Evolutionary conservation across 768 basidiomycete species (phyloP), one percentile per base, ranked within the genome.

Genomic region (Auriscalpium orientale): DNA sequence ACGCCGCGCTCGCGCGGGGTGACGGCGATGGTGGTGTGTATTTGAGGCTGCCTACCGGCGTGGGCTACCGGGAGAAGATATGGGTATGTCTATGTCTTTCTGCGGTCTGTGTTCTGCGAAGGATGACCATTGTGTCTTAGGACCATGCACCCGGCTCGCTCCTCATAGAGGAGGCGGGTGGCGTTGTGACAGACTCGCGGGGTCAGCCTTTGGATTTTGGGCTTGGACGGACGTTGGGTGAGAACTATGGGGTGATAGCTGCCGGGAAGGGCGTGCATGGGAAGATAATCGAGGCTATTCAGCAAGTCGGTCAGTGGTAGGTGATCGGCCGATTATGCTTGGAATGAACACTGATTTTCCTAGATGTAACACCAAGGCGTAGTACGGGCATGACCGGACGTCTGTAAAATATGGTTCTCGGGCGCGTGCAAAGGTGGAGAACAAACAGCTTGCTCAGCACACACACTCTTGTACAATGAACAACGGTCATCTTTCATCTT

Each of bases 41-140:
- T 67, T 72, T 92, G 45, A 77, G 90, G 8, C 85, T 91, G 78
- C 91, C 91, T 0, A 84, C 84, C 0, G 83, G 83, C 6, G 73
- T 80, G 4, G 88, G 85, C 2, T 98, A 98, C 68, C 69, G 73
- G 58, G 95, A 98, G 70, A 98, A 98, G 74, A 95, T 98, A n/a
- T 99, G 95, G 95, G 89, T 88, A 58, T 49, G 79, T 64, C 0
- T 88, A 58, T 49, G 79, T 64, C 0, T 51, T 10, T 28, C 28
- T 28, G 28, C 4, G 28, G 28, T 28, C 28, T 28, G 34, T 35
- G 18, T 7, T 9, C 28, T 36, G 20, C 3, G 35, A n/a, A 36
- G 36, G 35, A 16, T 43, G 22, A 9, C 7, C 20, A 35, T 35
- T 13, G 34, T 15, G 5, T 20, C 13, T 54, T 40, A 92, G 89